Evolutionary conservation across 2,329 filamentous ascomycete genomes (phyloP), one percentile per base, ranked within the genome.

Genomic region (Camptophora hylomeconis): DNA sequence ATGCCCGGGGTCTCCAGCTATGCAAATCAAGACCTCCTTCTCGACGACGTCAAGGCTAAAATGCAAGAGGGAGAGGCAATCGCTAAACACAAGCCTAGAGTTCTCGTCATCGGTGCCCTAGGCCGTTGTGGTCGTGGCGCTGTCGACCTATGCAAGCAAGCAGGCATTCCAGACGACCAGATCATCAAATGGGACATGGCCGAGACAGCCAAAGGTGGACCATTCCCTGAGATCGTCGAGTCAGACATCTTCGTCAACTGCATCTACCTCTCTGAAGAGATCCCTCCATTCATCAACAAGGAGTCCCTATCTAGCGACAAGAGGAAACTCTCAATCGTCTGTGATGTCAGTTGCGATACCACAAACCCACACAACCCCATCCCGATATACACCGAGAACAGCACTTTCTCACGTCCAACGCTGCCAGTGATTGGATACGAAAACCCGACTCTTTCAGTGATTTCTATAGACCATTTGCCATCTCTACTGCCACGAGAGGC

Each of bases 371-470:
- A 61, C 48, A 63, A 61, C 46, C 60, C 57, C 13, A 55, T 63
- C 30, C 84, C 84, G 14, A 75, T 93, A 49, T 93, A 92, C 63
- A 66, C 67, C 42, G 72, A 80, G 50, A 80, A 81, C 54, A 93
- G 80, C 26, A 89, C 83, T 13, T 94, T 94, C 51, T 72, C 75
- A 50, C 74, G 80, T 50, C 87, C 86, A n/a, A 93, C 83, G 1
- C 75, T 92, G 0, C 68, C 75, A 1, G 79, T 89, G 14, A 61
- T 72, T 18, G 72, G 65, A 40, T 70, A 60, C 47, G 65, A 55
- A 25, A 58, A 64, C 30, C 68, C 72, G 1, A 67, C 69, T 5
- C 58, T 93, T 32, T 75, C 70, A 26, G 80, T 94, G 44, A 92
- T 94, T 56, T 79, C 74, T 52, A 89, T 92, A 47, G 81, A 92